Percentiles rank a stretch among this genome's conserved stretches.
These are phyloP conservation scores for Pyropia yezoensis DNA, from an alignment of 23 red algal genomes.

Conservation along the genomic window DNA sequence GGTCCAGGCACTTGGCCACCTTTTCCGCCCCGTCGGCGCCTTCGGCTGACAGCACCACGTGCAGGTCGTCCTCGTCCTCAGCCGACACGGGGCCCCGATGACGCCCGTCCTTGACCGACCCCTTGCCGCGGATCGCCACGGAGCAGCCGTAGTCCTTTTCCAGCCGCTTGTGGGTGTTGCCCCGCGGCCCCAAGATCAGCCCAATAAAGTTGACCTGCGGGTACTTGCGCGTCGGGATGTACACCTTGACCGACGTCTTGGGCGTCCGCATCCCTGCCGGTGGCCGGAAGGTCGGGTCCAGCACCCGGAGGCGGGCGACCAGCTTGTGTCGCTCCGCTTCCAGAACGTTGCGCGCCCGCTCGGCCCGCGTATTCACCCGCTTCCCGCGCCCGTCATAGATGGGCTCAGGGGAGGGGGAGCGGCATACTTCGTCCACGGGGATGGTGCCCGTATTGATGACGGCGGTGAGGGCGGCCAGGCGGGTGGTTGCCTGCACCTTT, in stretches of 20 bases:
- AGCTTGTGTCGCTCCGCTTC: slow-evolving; percentile 67
- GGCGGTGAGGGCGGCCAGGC: slow-evolving; percentile 40
- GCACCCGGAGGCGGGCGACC: slow-evolving; percentile 24
- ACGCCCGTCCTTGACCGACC: slow-evolving; percentile 81
- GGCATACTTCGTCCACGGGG: slow-evolving; percentile 80
- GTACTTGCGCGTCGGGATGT: slow-evolving; percentile 75
- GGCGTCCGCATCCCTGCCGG: slow-evolving; percentile 64
- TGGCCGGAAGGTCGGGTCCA: slow-evolving; percentile 63
- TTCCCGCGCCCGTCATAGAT: slow-evolving; percentile 78
- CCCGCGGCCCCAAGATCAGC: slow-evolving; percentile 84
- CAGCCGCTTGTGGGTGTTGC: slow-evolving; percentile 90
- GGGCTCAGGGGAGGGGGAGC: slow-evolving; percentile 83
- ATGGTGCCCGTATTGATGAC: slow-evolving; percentile 47
- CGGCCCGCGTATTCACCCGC: slow-evolving; percentile 75
- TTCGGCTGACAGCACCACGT: slow-evolving; percentile 77
- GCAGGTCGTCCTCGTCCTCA: slow-evolving; percentile 79
- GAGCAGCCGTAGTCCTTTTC: slow-evolving; percentile 77
- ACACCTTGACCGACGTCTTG: slow-evolving; percentile 53
- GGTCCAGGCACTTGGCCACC: slow-evolving; percentile 56
- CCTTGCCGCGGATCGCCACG: slow-evolving; percentile 87
- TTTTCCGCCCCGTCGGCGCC: slow-evolving; percentile 63
- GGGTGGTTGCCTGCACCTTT: slow-evolving; percentile 20
- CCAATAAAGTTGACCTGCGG: slow-evolving; percentile 90
- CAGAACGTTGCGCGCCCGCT: slow-evolving; percentile 73
- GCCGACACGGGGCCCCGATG: slow-evolving; percentile 39